Conservation (phyloP, 306 rosid species). For the Acacia acuminata region DNA sequence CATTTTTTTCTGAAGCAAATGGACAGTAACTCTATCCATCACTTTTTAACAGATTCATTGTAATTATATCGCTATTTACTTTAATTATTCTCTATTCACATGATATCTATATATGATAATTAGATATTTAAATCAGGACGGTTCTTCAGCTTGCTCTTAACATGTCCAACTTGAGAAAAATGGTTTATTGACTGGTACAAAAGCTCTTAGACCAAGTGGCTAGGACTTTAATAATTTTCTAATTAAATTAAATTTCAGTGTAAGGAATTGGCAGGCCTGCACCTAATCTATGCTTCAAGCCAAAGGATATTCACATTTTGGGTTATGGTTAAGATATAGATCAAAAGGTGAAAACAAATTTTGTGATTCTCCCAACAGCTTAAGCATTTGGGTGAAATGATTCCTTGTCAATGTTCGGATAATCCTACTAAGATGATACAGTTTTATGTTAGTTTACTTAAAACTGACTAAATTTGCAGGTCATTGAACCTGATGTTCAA, state of each 20-base stretch:
- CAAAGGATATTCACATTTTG: neutral
- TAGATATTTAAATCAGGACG: neutral
- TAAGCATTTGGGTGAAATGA: neutral
- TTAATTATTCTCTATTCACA: neutral
- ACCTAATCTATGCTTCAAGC: neutral
- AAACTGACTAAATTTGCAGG: constrained; percentile 52
- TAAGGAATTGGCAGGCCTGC: neutral
- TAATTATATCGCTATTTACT: constrained; percentile 14
- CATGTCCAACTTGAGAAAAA: constrained; percentile 1
- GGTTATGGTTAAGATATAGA: neutral
- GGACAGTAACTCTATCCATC: neutral
- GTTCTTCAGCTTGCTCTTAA: neutral
- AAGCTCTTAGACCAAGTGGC: neutral
- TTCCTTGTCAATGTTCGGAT: neutral
- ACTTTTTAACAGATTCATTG: constrained; percentile 9
- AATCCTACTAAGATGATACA: neutral
- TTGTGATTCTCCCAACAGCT: neutral
- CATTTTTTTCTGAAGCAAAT: constrained; percentile 24
- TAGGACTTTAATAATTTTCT: neutral
- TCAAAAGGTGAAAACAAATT: neutral
- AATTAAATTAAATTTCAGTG: neutral
- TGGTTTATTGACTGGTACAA: neutral
- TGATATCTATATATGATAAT: neutral
- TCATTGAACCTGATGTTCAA: constrained; percentile 84
- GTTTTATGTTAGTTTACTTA: constrained; percentile 9